phyloP scores from a whole-genome alignment of 371 early-diverging fungal species.

The Rhizopus sp. region DNA sequence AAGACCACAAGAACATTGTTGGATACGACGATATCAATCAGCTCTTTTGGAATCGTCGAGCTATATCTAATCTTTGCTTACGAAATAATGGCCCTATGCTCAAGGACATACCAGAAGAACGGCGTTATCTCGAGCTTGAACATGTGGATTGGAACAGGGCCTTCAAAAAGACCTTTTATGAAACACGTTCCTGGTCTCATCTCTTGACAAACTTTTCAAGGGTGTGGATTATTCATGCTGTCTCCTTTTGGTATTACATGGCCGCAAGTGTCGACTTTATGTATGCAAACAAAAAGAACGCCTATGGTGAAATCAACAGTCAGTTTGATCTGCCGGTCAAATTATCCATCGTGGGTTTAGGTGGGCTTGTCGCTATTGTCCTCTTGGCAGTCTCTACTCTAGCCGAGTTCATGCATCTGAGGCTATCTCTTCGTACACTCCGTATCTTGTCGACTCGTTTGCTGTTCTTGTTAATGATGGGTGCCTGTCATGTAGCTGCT shows the following conservation, averaged over 20 bases:
- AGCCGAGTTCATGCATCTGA: conserved; percentile 73
- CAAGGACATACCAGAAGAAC: conserved; percentile 63
- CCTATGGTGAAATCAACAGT: neutral
- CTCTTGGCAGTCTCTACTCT: conserved; percentile 66
- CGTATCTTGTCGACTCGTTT: conserved; percentile 63
- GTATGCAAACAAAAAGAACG: conserved; percentile 34
- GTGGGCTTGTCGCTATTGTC: conserved; percentile 72
- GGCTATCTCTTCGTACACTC: conserved; percentile 49
- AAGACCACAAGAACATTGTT: conserved; percentile 78
- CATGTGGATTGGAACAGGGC: conserved; percentile 71
- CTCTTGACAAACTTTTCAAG: conserved; percentile 83
- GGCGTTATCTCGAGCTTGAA: conserved; percentile 61
- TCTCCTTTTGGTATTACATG: conserved; percentile 83
- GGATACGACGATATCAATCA: conserved; percentile 93
- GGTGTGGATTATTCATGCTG: conserved; percentile 83
- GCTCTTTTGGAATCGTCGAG: conserved; percentile 78
- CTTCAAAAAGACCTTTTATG: conserved; percentile 83
- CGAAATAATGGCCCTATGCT: conserved; percentile 10
- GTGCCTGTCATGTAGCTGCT: conserved; percentile 65
- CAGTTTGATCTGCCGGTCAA: conserved; percentile 47
- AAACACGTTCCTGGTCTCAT: conserved; percentile 83
- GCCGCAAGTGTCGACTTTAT: conserved; percentile 73
- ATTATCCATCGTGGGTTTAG: conserved; percentile 68
- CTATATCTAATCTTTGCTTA: conserved; percentile 60
- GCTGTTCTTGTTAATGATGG: conserved; percentile 56